Conservation (phyloP, 768 basidiomycete species). For the Sarcodon aspratus region DNA sequence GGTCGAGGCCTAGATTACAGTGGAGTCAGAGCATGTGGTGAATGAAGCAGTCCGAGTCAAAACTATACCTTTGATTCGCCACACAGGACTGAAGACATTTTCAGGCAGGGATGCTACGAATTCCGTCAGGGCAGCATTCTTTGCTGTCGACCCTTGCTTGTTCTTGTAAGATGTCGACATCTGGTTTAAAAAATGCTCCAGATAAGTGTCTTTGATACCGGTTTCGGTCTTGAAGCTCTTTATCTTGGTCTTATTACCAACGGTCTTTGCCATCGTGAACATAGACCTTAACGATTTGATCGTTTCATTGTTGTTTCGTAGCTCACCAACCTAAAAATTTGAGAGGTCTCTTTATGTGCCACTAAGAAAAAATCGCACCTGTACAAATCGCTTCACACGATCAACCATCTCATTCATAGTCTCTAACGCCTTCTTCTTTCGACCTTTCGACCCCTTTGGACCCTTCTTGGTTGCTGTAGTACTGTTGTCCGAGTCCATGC, state of each 20-base stretch:
- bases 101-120: conserved; percentile 15
- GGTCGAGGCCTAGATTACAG: conserved; percentile 10
- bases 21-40: background rate
- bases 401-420: too few species aligned
- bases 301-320: background rate
- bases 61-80: conserved; percentile 19
- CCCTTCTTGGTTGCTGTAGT: too few species aligned
- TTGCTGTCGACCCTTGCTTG: background rate
- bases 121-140: conserved; percentile 5
- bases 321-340: background rate
- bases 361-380: background rate
- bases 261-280: conserved; percentile 1
- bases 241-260: conserved; percentile 3
- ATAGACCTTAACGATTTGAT: background rate
- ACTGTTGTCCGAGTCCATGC: too few species aligned
- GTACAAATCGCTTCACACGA: background rate
- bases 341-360: background rate
- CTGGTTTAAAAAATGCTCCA: conserved; percentile 8
- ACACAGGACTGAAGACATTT: conserved; percentile 16
- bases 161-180: conserved; percentile 7
- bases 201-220: conserved; percentile 11
- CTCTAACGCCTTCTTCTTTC: too few species aligned
- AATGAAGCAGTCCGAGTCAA: conserved; percentile 16
- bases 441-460: too few species aligned
- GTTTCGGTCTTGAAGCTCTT: conserved; percentile 6